phyloP scores from a whole-genome alignment of 169 alveolate species.

The Cyclospora cayetanensis region DNA sequence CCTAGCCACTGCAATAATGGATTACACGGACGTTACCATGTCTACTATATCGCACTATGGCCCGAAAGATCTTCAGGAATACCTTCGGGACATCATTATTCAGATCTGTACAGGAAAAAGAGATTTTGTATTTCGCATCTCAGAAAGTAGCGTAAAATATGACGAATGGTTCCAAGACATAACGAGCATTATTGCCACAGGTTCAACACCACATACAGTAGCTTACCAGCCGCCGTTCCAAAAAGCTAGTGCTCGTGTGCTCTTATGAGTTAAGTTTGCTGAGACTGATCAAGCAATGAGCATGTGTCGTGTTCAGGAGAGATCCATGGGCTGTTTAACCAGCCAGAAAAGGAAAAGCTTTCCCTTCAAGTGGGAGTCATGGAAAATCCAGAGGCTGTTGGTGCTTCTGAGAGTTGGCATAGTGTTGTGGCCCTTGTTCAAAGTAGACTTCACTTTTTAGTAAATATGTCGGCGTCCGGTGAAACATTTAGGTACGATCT shows the following conservation, averaged over 20 bases:
- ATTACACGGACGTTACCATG: neutral
- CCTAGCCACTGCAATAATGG: constrained; percentile 58
- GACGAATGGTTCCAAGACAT: constrained; percentile 67
- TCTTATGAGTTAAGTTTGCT: too few relatives aligned
- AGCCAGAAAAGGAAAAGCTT: constrained; percentile 42
- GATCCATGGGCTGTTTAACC: constrained; percentile 55
- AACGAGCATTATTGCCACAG: constrained; percentile 36
- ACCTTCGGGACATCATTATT: constrained; percentile 34
- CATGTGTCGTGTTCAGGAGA: constrained; percentile 29
- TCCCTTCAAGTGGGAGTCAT: constrained; percentile 31
- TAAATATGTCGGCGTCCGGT: constrained; percentile 62
- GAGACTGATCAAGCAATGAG: too few relatives aligned
- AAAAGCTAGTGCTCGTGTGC: too few relatives aligned
- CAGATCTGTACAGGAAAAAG: constrained; percentile 52
- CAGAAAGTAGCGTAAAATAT: constrained; percentile 39
- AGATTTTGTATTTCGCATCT: constrained; percentile 44
- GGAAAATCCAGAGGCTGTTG: constrained; percentile 47
- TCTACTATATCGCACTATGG: constrained; percentile 43
- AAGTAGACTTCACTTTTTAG: constrained; percentile 34
- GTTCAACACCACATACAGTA: too few relatives aligned
- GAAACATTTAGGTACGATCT: constrained; percentile 73
- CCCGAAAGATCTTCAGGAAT: constrained; percentile 26
- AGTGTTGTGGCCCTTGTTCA: constrained; percentile 22
- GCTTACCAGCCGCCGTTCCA: too few relatives aligned
- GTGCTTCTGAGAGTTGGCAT: constrained; percentile 40